A percentile compares a stretch with the other conserved stretches of the same genome.
phyloP scores from a whole-genome alignment of 495 filamentous ascomycete genomes.

The Penicillium goetzii region DNA sequence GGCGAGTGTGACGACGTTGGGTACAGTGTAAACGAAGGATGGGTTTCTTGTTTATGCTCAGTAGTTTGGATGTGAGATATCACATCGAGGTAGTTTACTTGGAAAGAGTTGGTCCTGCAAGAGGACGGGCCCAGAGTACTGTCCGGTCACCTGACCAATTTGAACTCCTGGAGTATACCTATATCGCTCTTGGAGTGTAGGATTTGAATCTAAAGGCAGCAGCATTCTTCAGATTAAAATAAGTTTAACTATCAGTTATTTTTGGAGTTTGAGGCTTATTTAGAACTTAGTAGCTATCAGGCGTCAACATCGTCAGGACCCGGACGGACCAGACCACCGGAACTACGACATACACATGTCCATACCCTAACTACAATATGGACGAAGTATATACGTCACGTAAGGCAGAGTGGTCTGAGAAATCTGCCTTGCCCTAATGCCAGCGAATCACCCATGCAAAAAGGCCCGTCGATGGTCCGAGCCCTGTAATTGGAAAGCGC shows the following conservation, averaged over 20 bases:
- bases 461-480: slow-evolving; percentile 14
- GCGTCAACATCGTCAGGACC: slow-evolving; percentile 6
- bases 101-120: neutral
- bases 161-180: no score
- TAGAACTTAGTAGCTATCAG: slow-evolving; percentile 1
- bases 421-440: slow-evolving; percentile 22
- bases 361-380: no score
- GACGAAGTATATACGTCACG: slow-evolving; percentile 7
- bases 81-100: neutral
- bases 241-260: neutral
- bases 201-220: slow-evolving; percentile 16
- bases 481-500: slow-evolving; percentile 4
- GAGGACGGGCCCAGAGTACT: neutral
- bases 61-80: neutral
- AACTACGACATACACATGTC: neutral
- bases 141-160: neutral
- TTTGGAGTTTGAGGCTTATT: slow-evolving; percentile 8
- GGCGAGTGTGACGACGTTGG: slow-evolving; percentile 39
- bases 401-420: slow-evolving; percentile 14
- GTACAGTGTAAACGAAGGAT: slow-evolving; percentile 24
- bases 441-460: neutral
- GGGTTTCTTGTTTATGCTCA: no score
- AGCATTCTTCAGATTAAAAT: slow-evolving; percentile 7
- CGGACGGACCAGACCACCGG: neutral
- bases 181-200: slow-evolving; percentile 7